A percentile compares a stretch with the other conserved stretches of the same genome.
Conservation (phyloP, 768 basidiomycete species). For the Russula olivacea region DNA sequence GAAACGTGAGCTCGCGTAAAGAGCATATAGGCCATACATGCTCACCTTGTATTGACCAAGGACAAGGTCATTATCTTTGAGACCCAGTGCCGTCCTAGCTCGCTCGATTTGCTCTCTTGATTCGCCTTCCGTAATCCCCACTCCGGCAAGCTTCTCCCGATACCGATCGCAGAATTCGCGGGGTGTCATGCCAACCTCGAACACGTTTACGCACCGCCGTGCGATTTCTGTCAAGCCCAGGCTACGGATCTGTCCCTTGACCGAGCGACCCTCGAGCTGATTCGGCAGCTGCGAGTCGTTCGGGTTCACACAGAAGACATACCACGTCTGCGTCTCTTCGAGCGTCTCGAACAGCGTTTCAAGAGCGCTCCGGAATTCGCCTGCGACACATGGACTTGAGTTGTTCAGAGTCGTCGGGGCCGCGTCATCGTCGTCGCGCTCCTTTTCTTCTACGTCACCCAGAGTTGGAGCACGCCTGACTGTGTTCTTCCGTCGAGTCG, state of each 20-base stretch:
- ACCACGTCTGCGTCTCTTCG: conserved; percentile 87
- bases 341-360: conserved; percentile 84
- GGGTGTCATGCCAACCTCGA: conserved; percentile 80
- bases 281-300: conserved; percentile 95
- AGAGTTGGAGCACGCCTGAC: conserved; percentile 56
- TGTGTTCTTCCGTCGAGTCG: conserved; percentile 75
- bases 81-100: conserved; percentile 47
- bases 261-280: conserved; percentile 85
- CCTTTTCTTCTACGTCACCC: conserved; percentile 43
- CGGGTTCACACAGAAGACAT: conserved; percentile 87
- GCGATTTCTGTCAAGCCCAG: conserved; percentile 75
- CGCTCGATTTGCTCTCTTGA: conserved; percentile 57
- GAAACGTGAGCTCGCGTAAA: not conserved
- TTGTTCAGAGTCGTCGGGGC: conserved; percentile 32
- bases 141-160: conserved; percentile 50
- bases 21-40: not conserved
- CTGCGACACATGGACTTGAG: conserved; percentile 66
- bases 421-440: conserved; percentile 38
- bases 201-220: conserved; percentile 56
- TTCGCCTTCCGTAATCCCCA: conserved; percentile 55
- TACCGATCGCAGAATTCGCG: conserved; percentile 87
- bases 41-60: conserved; percentile 80
- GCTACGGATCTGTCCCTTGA: conserved; percentile 88
- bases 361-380: conserved; percentile 81
- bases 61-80: conserved; percentile 69